Evolutionary conservation across 805 yeast species (phyloP).

Genomic region (Wickerhamomyces tratensis): DNA sequence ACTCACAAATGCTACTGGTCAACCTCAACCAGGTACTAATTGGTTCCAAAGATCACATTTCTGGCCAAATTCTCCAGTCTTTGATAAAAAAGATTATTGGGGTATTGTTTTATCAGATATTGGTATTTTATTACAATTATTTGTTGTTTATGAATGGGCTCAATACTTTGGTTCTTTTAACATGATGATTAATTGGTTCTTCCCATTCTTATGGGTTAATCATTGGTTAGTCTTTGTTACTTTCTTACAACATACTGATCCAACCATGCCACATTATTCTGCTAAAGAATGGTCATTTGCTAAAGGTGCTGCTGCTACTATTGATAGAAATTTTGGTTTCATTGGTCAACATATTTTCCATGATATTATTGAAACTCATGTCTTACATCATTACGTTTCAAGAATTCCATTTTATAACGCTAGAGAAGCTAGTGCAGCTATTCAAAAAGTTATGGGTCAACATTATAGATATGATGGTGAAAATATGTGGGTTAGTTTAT

Average conservation of each 20-base stretch:
- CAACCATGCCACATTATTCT: constrained; percentile 49
- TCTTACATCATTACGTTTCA: constrained; percentile 44
- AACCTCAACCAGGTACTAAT: constrained; percentile 33
- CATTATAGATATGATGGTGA: constrained; percentile 41
- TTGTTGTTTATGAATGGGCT: constrained; percentile 43
- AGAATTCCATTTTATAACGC: constrained; percentile 49
- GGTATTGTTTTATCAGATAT: constrained; percentile 44
- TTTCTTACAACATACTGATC: constrained; percentile 53
- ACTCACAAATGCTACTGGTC: constrained; percentile 48
- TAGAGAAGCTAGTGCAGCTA: constrained; percentile 42
- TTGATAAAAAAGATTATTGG: constrained; percentile 47
- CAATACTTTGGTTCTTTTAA: constrained; percentile 37
- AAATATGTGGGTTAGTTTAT: constrained; percentile 46
- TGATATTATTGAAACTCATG: constrained; percentile 50
- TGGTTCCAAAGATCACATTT: constrained; percentile 38
- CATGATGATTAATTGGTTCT: constrained; percentile 43
- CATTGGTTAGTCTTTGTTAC: constrained; percentile 61
- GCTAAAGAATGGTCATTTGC: constrained; percentile 52
- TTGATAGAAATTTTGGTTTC: constrained; percentile 53
- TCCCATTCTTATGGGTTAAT: constrained; percentile 51
- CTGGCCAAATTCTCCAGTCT: constrained; percentile 44
- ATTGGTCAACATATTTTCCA: constrained; percentile 48
- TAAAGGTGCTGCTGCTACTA: constrained; percentile 58
- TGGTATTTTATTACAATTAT: constrained; percentile 36
- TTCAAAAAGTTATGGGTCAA: constrained; percentile 41